These are phyloP conservation scores for Fusarium pininemorale DNA, from an alignment of 2,329 filamentous ascomycete species.

Conservation along the genomic window DNA sequence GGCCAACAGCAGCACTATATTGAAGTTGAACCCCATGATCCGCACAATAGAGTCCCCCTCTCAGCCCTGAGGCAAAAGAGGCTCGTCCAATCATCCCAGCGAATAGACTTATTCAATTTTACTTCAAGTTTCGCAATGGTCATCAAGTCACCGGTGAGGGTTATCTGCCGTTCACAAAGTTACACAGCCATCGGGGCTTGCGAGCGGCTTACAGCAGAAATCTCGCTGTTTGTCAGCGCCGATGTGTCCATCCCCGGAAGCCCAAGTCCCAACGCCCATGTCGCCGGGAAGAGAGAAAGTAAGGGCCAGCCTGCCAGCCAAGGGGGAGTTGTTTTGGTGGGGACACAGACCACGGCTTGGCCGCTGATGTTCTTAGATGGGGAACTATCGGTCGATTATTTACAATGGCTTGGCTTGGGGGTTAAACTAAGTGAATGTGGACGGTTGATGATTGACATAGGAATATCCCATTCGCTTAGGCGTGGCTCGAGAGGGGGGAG, in stretches of 20 bases:
- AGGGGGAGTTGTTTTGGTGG: constrained; percentile 2
- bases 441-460: constrained; percentile 5
- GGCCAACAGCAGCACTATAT: constrained; percentile 13
- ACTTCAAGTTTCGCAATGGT: background rate
- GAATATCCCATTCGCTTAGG: background rate
- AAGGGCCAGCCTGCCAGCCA: background rate
- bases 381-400: constrained; percentile 24
- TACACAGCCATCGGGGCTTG: constrained; percentile 11
- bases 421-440: constrained; percentile 3
- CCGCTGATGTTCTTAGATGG: constrained; percentile 1
- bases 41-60: background rate
- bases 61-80: background rate
- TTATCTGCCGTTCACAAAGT: background rate
- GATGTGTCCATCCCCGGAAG: background rate
- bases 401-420: constrained; percentile 1
- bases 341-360: constrained; percentile 20
- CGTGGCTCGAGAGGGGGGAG: background rate
- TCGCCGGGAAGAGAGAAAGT: constrained; percentile 1
- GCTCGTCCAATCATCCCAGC: background rate
- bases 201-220: constrained; percentile 20
- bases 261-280: constrained; percentile 5
- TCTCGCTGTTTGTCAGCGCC: background rate
- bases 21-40: constrained; percentile 14
- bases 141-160: background rate
- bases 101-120: constrained; percentile 7